phyloP scores from a whole-genome alignment of 495 filamentous ascomycete species.

The Podospora didyma region DNA sequence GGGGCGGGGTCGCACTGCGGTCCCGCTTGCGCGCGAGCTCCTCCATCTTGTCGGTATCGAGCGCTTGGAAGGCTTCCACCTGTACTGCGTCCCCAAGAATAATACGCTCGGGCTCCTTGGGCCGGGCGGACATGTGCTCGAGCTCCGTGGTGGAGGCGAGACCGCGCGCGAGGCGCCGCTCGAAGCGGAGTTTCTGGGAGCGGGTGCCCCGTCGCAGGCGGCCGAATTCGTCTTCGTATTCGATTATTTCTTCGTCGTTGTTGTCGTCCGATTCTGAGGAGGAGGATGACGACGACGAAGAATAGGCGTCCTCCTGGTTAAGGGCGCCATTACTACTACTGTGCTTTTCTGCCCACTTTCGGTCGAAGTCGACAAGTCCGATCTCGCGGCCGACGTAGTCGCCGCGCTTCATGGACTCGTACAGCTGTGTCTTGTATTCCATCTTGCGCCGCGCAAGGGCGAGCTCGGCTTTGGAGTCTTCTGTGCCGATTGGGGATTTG shows the following conservation, averaged over 20 bases:
- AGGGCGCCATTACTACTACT: constrained; percentile 16
- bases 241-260: constrained; percentile 58
- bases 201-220: constrained; percentile 65
- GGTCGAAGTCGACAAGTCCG: constrained; percentile 85
- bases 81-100: constrained; percentile 86
- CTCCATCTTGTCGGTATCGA: constrained; percentile 61
- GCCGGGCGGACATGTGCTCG: constrained; percentile 45
- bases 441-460: constrained; percentile 69
- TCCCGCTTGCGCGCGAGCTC: constrained; percentile 70
- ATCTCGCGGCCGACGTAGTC: constrained; percentile 55
- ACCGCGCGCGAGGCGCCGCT: constrained; percentile 39
- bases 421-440: constrained; percentile 81
- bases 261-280: constrained; percentile 34
- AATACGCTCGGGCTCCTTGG: constrained; percentile 61
- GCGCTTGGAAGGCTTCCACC: constrained; percentile 70
- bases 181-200: constrained; percentile 55
- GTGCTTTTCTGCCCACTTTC: constrained; percentile 79
- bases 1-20: constrained; percentile 69
- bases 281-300: constrained; percentile 38
- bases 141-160: constrained; percentile 45
- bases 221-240: constrained; percentile 89
- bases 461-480: constrained; percentile 42
- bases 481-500: constrained; percentile 37
- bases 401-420: constrained; percentile 77
- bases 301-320: constrained; percentile 28